Percentiles rank a stretch among this genome's conserved stretches.
Conservation (phyloP, 1,284 basidiomycete genomes). For the Papiliotrema nemorosa region DNA sequence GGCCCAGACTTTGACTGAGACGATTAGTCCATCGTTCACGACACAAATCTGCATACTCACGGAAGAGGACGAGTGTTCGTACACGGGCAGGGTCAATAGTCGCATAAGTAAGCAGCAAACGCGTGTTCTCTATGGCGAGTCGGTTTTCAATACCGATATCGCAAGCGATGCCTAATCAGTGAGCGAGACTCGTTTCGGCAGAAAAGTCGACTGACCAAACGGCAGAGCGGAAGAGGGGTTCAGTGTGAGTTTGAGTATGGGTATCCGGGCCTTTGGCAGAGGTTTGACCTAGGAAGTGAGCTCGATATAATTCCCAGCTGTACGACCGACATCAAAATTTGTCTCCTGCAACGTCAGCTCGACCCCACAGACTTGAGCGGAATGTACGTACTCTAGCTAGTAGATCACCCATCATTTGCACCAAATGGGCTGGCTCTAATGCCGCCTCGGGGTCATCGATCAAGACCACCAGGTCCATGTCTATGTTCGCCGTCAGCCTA, state of each 20-base stretch:
- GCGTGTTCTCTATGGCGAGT: conserved; percentile 93
- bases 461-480: conserved; percentile 98
- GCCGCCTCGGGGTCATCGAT: conserved; percentile 68
- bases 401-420: conserved; percentile 87
- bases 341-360: conserved; percentile 64
- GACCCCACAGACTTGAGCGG: conserved; percentile 1
- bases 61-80: conserved; percentile 89
- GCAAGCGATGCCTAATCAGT: conserved; percentile 64
- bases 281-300: conserved; percentile 70
- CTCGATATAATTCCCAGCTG: background rate
- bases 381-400: conserved; percentile 71
- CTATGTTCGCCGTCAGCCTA: conserved; percentile 52
- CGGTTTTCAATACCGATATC: conserved; percentile 99
- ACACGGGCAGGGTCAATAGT: conserved; percentile 94
- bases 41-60: conserved; percentile 49
- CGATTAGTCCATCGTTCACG: background rate
- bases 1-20: conserved; percentile 93
- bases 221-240: conserved; percentile 85
- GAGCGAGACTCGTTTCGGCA: background rate
- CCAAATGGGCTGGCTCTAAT: conserved; percentile 80
- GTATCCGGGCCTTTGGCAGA: conserved; percentile 93
- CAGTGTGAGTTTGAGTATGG: conserved; percentile 94
- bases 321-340: conserved; percentile 62
- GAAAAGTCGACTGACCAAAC: conserved; percentile 54
- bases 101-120: conserved; percentile 93